These are phyloP conservation scores for Pleomassaria siparia DNA, from an alignment of 2,329 filamentous ascomycete species.

Conservation along the genomic window DNA sequence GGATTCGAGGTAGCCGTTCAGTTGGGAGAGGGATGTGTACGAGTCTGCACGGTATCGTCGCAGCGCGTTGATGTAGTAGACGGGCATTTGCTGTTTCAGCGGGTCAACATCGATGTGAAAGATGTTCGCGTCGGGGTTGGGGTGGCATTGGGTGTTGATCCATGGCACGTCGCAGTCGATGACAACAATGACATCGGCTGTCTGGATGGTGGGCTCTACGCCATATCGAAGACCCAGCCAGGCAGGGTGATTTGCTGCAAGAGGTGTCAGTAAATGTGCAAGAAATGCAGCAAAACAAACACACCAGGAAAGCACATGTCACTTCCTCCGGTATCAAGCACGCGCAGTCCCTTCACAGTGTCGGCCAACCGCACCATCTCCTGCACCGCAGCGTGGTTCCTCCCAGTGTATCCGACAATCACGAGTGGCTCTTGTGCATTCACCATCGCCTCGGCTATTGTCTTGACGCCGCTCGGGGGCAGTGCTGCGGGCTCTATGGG, in stretches of 20 bases:
- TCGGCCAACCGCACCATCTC: conserved; percentile 69
- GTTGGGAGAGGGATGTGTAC: conserved; percentile 64
- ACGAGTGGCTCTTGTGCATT: conserved; percentile 67
- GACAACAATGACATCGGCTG: conserved; percentile 82
- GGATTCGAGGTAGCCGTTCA: conserved; percentile 63
- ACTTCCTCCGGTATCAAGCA: conserved; percentile 74
- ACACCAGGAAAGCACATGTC: conserved; percentile 76
- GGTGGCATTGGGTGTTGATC: conserved; percentile 76
- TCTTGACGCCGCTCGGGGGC: conserved; percentile 54
- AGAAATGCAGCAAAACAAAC: neutral
- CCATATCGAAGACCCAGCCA: conserved; percentile 70
- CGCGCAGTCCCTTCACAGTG: conserved; percentile 66
- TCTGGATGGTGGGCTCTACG: conserved; percentile 69
- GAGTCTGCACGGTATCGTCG: conserved; percentile 55
- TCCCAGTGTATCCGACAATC: conserved; percentile 70
- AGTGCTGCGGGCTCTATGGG: conserved; percentile 68
- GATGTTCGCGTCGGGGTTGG: conserved; percentile 58
- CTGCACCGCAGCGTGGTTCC: conserved; percentile 64
- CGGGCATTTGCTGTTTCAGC: conserved; percentile 63
- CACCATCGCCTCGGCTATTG: conserved; percentile 65
- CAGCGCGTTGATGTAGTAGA: conserved; percentile 59
- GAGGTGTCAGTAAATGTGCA: neutral
- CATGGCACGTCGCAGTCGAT: conserved; percentile 90
- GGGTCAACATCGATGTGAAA: conserved; percentile 69
- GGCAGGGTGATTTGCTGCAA: conserved; percentile 53